Evolutionary conservation across 768 basidiomycete species (phyloP).

Genomic region (Pleurotus cornucopiae): DNA sequence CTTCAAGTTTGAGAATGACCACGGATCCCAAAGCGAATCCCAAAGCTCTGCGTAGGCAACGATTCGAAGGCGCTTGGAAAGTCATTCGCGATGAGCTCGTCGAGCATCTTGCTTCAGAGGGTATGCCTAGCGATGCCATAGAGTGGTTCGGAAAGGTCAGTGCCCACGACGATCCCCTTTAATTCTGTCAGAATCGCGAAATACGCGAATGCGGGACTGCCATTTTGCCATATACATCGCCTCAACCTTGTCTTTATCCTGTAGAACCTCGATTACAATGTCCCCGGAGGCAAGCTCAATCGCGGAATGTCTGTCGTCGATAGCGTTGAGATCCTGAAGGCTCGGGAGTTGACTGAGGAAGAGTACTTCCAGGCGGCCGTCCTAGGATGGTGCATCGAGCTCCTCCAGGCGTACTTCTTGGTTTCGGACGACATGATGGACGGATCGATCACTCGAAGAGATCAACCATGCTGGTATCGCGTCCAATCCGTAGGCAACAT

Average conservation of each 20-base stretch:
- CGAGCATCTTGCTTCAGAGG: slow-evolving; percentile 57
- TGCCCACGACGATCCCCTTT: slow-evolving; percentile 7
- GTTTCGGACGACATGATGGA: slow-evolving; percentile 99
- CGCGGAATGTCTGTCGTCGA: slow-evolving; percentile 96
- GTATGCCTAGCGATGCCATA: slow-evolving; percentile 80
- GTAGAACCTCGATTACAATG: slow-evolving; percentile 88
- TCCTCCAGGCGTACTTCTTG: slow-evolving; percentile 97
- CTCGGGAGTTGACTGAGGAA: slow-evolving; percentile 62
- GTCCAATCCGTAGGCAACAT: slow-evolving; percentile 63
- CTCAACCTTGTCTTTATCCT: not conserved
- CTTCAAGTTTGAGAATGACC: not conserved
- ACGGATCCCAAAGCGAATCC: slow-evolving; percentile 5
- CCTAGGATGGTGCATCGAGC: slow-evolving; percentile 93
- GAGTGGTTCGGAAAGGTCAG: slow-evolving; percentile 82
- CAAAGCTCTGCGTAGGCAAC: slow-evolving; percentile 46
- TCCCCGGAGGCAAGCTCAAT: slow-evolving; percentile 96
- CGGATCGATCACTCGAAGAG: slow-evolving; percentile 84
- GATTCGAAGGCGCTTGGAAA: slow-evolving; percentile 72
- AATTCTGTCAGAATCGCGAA: no score
- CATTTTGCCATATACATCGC: no score
- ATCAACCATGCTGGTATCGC: slow-evolving; percentile 94
- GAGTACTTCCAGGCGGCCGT: slow-evolving; percentile 89
- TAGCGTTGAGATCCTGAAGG: slow-evolving; percentile 84
- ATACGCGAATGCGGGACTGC: no score
- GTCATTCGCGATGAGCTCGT: slow-evolving; percentile 76